phyloP scores from a whole-genome alignment of 805 yeast species.

The Saturnispora ahearnii region DNA sequence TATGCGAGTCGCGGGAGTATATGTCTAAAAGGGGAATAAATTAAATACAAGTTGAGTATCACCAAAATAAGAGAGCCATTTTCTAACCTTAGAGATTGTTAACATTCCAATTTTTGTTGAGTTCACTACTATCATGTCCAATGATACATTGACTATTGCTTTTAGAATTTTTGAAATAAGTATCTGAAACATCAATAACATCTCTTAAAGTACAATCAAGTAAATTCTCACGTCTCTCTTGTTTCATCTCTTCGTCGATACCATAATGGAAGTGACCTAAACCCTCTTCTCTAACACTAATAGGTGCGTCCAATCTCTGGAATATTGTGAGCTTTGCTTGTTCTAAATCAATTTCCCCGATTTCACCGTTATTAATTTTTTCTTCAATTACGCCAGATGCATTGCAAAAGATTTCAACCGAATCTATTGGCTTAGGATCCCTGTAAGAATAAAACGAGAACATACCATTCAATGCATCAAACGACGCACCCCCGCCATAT shows the following conservation, averaged over 20 bases:
- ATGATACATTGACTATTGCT: conserved; percentile 14
- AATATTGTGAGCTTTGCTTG: conserved; percentile 88
- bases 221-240: conserved; percentile 65
- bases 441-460: conserved; percentile 84
- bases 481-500: conserved; percentile 90
- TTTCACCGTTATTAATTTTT: conserved; percentile 17
- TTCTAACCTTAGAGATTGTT: conserved; percentile 1
- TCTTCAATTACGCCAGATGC: conserved; percentile 40
- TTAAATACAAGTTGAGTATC: neutral
- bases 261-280: conserved; percentile 54
- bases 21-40: neutral
- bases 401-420: conserved; percentile 49
- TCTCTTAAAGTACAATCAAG: conserved; percentile 58
- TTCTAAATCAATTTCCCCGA: conserved; percentile 52
- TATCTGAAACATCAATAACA: conserved; percentile 55
- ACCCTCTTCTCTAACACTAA: conserved; percentile 74
- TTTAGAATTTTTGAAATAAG: conserved; percentile 38
- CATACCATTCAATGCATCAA: conserved; percentile 71
- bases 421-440: conserved; percentile 78
- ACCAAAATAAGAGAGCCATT: neutral
- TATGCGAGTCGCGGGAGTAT: no score
- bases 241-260: conserved; percentile 70
- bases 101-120: conserved; percentile 9
- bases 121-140: conserved; percentile 12
- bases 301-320: conserved; percentile 88